A percentile compares a stretch with the other conserved stretches of the same genome.
Evolutionary conservation across 2,329 filamentous ascomycete genomes (phyloP).

Genomic region (Venturia nashicola): DNA sequence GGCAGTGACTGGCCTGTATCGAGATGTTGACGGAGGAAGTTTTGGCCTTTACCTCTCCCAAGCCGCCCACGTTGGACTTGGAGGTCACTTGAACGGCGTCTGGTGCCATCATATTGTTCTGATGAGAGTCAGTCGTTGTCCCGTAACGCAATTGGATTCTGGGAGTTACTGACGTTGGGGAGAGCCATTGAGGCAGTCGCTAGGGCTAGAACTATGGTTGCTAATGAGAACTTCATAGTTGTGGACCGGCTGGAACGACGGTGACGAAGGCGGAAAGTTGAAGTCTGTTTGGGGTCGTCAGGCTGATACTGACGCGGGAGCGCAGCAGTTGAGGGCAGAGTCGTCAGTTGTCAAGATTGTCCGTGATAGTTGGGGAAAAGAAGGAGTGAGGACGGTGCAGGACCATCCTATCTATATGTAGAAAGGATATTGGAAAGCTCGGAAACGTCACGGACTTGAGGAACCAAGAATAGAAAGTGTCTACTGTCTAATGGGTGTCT

Average conservation of each 20-base stretch:
- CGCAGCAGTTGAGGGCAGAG: neutral
- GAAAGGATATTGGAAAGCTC: neutral
- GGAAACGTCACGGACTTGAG: neutral
- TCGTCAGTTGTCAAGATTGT: neutral
- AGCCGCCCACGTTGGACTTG: neutral
- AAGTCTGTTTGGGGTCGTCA: neutral
- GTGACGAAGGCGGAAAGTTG: neutral
- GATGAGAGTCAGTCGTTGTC: neutral
- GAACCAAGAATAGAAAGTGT: conserved; percentile 2
- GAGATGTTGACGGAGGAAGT: neutral
- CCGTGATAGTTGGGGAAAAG: neutral
- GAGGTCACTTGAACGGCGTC: neutral
- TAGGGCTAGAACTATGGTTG: neutral
- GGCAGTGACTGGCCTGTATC: neutral
- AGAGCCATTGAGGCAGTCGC: neutral
- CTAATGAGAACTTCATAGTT: neutral
- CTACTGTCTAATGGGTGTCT: neutral
- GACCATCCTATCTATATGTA: neutral
- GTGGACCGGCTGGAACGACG: neutral
- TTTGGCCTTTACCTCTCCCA: neutral
- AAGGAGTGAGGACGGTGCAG: neutral
- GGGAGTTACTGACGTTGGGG: neutral
- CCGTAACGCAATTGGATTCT: neutral
- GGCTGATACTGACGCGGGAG: neutral
- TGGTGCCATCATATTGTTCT: neutral